These are phyloP conservation scores for Acarospora socialis DNA, from an alignment of 2,329 filamentous ascomycete genomes.

Conservation along the genomic window DNA sequence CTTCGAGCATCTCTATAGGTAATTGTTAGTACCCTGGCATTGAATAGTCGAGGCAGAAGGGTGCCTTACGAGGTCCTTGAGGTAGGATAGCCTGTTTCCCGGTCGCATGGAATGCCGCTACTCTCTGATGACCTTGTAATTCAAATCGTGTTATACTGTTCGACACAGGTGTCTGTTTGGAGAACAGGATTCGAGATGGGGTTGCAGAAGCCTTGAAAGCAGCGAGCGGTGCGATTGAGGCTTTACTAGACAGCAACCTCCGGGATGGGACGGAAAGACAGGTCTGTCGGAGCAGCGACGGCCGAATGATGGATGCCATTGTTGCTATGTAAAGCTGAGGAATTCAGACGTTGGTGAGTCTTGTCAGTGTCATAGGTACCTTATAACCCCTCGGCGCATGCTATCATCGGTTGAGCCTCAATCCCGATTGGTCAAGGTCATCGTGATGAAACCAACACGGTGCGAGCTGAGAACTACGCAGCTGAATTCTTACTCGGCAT, in stretches of 20 bases:
- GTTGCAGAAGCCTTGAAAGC: neutral
- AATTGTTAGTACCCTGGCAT: conserved; percentile 7
- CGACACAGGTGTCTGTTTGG: conserved; percentile 1
- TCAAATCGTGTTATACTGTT: neutral
- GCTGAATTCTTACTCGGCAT: too few species aligned
- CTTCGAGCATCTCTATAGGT: conserved; percentile 53
- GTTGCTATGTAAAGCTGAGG: neutral
- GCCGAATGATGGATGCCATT: conserved; percentile 29
- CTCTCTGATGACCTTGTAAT: neutral
- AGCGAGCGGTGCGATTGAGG: neutral
- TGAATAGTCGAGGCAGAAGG: neutral
- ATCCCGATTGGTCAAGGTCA: too few species aligned
- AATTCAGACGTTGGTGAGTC: neutral
- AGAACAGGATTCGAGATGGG: neutral
- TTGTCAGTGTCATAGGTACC: too few species aligned
- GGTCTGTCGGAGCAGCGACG: conserved; percentile 23
- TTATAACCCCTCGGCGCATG: too few species aligned
- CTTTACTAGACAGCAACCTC: neutral
- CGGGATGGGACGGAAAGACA: conserved; percentile 20
- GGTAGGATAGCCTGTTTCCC: conserved; percentile 9
- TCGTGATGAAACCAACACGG: too few species aligned
- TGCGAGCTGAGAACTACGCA: too few species aligned
- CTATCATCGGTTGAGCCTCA: too few species aligned
- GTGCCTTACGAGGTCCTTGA: conserved; percentile 12
- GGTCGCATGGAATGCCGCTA: conserved; percentile 8